Evolutionary conservation across 441 rosid genomes (phyloP).

Genomic region (Aleurites moluccanus): DNA sequence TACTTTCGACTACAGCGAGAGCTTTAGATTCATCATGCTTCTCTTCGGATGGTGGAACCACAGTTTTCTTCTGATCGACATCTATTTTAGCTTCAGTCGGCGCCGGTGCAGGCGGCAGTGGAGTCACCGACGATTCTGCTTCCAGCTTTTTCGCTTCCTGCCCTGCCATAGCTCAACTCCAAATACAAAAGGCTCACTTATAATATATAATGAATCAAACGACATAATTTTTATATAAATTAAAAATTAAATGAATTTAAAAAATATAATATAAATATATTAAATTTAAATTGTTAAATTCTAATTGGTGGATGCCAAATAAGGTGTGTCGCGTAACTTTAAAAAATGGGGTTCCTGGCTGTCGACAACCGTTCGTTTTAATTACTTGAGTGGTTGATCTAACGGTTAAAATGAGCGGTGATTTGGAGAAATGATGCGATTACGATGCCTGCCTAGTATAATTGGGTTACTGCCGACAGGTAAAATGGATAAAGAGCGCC

Average conservation of each 20-base stretch:
- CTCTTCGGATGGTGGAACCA: constrained; percentile 26
- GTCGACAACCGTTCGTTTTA: constrained; percentile 17
- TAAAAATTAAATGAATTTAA: no score
- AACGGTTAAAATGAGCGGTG: constrained; percentile 9
- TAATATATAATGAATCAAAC: no score
- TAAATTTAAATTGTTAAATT: no score
- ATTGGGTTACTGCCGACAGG: constrained; percentile 32
- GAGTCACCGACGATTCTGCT: constrained; percentile 25
- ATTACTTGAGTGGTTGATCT: constrained; percentile 10
- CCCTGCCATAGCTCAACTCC: constrained; percentile 31
- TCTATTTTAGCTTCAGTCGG: constrained; percentile 17
- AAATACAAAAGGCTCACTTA: no score
- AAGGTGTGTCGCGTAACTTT: constrained; percentile 11
- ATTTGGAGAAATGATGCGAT: not conserved
- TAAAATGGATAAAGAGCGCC: constrained; percentile 16
- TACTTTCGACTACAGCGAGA: constrained; percentile 55
- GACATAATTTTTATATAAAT: no score
- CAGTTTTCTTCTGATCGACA: constrained; percentile 5
- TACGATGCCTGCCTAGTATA: constrained; percentile 2
- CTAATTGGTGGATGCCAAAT: no score
- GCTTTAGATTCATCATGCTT: constrained; percentile 57
- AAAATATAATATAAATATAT: no score
- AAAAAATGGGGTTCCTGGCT: not conserved
- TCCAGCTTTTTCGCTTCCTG: constrained; percentile 35
- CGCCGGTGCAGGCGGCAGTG: constrained; percentile 40